These are phyloP conservation scores for Capsicum baccatum DNA, from an alignment of 257 asterid genomes.

Conservation along the genomic window DNA sequence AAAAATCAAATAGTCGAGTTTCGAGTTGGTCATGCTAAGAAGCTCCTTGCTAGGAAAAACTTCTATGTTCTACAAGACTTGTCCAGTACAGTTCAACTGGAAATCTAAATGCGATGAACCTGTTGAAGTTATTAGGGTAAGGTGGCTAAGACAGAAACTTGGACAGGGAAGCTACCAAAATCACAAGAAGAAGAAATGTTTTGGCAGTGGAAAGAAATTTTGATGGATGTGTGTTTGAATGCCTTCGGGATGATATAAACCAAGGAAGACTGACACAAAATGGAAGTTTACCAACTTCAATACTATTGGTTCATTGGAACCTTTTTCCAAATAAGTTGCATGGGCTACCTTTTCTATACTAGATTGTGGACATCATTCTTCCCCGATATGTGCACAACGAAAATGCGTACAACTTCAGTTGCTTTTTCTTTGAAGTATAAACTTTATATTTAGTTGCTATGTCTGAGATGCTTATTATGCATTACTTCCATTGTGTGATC, in stretches of 20 bases:
- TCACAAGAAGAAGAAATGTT: background rate
- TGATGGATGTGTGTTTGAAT: background rate
- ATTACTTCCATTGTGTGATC: conserved; percentile 13
- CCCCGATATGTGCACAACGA: background rate
- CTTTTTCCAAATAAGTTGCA: background rate
- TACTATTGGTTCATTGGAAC: background rate
- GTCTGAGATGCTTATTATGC: background rate
- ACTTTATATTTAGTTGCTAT: background rate
- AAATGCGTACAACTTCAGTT: background rate
- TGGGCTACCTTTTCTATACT: background rate
- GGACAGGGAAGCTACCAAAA: background rate
- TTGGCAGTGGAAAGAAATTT: conserved; percentile 1
- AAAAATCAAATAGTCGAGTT: background rate
- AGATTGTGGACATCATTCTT: background rate
- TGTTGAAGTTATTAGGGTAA: background rate
- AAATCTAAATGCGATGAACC: background rate
- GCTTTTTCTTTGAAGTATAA: background rate
- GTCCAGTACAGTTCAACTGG: background rate
- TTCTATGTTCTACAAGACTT: background rate
- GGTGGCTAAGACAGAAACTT: background rate
- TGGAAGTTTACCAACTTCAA: background rate
- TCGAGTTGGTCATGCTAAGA: background rate
- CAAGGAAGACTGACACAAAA: conserved; percentile 17
- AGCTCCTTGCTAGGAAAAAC: background rate
- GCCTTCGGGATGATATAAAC: background rate